Conservation (phyloP, 1,139 yeast genomes). For the Nakaseomyces delphensis region DNA sequence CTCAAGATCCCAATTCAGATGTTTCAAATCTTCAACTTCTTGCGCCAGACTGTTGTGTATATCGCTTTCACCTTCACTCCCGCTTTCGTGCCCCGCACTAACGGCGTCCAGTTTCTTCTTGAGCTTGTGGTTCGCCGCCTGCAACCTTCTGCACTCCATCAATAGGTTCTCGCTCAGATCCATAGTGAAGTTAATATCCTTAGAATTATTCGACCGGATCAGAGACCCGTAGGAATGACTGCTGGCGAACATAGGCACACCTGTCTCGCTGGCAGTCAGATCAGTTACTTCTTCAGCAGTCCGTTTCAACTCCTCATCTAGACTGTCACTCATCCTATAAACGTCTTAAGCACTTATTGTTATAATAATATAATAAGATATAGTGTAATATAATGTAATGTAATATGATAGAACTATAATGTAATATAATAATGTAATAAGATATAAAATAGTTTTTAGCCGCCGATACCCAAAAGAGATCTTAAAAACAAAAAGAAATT, state of each 20-base stretch:
- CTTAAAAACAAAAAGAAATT: too few relatives aligned
- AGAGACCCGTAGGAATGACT: conserved; percentile 14
- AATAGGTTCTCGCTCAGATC: conserved; percentile 75
- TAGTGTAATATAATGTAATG: too few relatives aligned
- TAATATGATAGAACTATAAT: too few relatives aligned
- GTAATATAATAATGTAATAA: too few relatives aligned
- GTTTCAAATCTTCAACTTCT: conserved; percentile 4
- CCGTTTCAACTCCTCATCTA: conserved; percentile 31
- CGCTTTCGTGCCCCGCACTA: conserved; percentile 35
- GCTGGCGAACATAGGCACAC: conserved; percentile 29
- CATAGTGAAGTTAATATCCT: conserved; percentile 69
- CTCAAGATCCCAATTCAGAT: conserved; percentile 8
- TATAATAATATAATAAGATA: too few relatives aligned
- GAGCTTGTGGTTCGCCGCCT: conserved; percentile 55
- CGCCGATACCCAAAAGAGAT: too few relatives aligned
- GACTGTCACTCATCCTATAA: conserved; percentile 30
- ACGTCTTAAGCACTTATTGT: too few relatives aligned
- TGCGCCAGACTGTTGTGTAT: not conserved
- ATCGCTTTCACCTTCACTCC: not conserved
- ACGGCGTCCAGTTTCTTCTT: conserved; percentile 38
- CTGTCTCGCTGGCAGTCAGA: conserved; percentile 16
- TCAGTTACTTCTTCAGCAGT: not conserved
- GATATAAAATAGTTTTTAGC: too few relatives aligned
- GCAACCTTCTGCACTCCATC: conserved; percentile 68
- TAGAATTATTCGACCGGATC: conserved; percentile 12